These are phyloP conservation scores for Fraxinus xanthoxyloides DNA, from an alignment of 305 asterid genomes.

Conservation along the genomic window DNA sequence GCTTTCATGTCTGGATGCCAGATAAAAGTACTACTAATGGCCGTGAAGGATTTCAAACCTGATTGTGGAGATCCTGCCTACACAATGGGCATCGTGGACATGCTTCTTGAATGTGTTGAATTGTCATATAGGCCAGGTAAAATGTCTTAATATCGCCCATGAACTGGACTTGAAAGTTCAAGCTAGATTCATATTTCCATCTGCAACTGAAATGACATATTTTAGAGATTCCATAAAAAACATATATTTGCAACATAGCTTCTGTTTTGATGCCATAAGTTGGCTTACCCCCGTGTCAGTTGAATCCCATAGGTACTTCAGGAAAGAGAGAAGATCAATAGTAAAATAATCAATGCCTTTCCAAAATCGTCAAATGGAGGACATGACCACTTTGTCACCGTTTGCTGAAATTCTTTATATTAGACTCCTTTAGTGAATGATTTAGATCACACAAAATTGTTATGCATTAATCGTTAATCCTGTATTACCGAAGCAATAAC, in stretches of 20 bases:
- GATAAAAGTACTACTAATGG: constrained; percentile 90
- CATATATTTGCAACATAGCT: constrained; percentile 17
- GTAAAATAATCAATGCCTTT: neutral
- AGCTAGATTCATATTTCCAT: constrained; percentile 11
- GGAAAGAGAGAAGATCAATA: neutral
- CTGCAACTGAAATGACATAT: constrained; percentile 11
- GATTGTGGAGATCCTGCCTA: constrained; percentile 94
- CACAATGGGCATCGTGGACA: constrained; percentile 97
- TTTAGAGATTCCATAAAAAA: constrained; percentile 2
- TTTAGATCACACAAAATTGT: neutral
- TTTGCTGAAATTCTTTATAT: neutral
- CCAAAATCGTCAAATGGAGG: neutral
- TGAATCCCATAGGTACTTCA: neutral
- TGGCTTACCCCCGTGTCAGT: constrained; percentile 1
- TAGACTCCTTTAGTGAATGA: neutral
- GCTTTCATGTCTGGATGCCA: constrained; percentile 32
- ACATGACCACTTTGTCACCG: neutral
- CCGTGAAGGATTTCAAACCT: constrained; percentile 87
- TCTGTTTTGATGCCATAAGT: constrained; percentile 13
- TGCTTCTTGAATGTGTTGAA: constrained; percentile 93
- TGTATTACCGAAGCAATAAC: neutral
- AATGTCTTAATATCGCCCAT: constrained; percentile 20
- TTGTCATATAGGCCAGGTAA: constrained; percentile 91
- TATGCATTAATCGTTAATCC: neutral
- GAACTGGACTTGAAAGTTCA: constrained; percentile 21